Conservation (phyloP, 108 stramenopile genomes). For the Ochromonas danica region DNA sequence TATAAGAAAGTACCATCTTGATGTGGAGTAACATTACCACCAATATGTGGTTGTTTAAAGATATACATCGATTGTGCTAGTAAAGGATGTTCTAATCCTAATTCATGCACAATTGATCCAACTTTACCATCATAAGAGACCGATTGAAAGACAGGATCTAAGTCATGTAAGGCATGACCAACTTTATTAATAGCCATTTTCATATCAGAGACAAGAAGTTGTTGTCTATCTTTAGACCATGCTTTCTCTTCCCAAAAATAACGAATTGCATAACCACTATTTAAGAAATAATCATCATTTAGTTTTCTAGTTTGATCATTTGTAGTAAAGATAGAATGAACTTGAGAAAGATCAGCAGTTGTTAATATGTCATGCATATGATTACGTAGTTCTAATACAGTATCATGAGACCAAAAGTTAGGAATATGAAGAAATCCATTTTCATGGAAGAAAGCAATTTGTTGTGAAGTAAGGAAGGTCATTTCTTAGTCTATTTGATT, state of each 20-base stretch:
- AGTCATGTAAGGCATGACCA: conserved; percentile 56
- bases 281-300: conserved; percentile 53
- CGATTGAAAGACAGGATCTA: conserved; percentile 45
- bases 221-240: conserved; percentile 42
- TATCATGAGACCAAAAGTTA: conserved; percentile 11
- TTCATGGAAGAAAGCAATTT: conserved; percentile 19
- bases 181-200: conserved; percentile 53
- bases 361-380: conserved; percentile 32
- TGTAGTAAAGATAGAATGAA: conserved; percentile 45
- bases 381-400: conserved; percentile 37
- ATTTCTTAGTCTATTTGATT: background rate
- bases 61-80: conserved; percentile 59
- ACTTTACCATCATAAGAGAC: conserved; percentile 49
- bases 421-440: background rate
- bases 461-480: background rate
- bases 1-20: conserved; percentile 60
- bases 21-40: conserved; percentile 52
- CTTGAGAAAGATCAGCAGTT: conserved; percentile 43
- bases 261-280: conserved; percentile 49
- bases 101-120: conserved; percentile 32
- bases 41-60: conserved; percentile 59
- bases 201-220: conserved; percentile 39
- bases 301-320: conserved; percentile 44
- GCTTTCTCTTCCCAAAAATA: conserved; percentile 53
- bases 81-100: conserved; percentile 42